Evolutionary conservation across 2,329 filamentous ascomycete species (phyloP).

Genomic region (Ilyonectria sp.): DNA sequence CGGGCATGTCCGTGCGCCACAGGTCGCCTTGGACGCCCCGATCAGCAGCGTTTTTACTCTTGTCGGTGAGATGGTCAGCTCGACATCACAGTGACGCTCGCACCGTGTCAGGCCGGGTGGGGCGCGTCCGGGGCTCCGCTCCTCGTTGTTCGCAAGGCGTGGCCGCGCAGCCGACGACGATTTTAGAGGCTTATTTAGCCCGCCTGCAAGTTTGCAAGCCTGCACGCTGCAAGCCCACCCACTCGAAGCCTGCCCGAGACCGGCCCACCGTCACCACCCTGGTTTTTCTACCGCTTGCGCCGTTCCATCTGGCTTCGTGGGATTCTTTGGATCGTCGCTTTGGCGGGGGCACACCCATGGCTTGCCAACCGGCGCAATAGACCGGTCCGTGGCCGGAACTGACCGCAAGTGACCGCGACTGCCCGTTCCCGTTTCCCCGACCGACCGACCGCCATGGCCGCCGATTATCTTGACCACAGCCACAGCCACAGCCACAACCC

Average conservation of each 20-base stretch:
- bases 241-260: constrained; percentile 38
- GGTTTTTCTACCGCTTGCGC: neutral
- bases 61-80: constrained; percentile 27
- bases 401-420: constrained; percentile 5
- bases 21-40: neutral
- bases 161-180: constrained; percentile 26
- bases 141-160: constrained; percentile 50
- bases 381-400: constrained; percentile 27
- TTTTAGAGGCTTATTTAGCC: constrained; percentile 6
- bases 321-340: neutral
- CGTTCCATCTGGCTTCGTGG: neutral
- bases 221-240: neutral
- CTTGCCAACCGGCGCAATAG: constrained; percentile 14
- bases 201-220: constrained; percentile 16
- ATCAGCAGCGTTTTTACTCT: neutral
- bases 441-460: neutral
- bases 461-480: constrained; percentile 1
- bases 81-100: constrained; percentile 33
- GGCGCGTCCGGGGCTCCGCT: constrained; percentile 43
- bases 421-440: constrained; percentile 2
- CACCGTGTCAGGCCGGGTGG: constrained; percentile 25
- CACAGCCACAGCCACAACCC: neutral
- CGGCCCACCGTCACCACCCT: constrained; percentile 34
- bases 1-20: constrained; percentile 13
- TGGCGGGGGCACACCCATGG: neutral